phyloP scores from a whole-genome alignment of 2,329 filamentous ascomycete genomes.

The Ophiostoma pallidulum region DNA sequence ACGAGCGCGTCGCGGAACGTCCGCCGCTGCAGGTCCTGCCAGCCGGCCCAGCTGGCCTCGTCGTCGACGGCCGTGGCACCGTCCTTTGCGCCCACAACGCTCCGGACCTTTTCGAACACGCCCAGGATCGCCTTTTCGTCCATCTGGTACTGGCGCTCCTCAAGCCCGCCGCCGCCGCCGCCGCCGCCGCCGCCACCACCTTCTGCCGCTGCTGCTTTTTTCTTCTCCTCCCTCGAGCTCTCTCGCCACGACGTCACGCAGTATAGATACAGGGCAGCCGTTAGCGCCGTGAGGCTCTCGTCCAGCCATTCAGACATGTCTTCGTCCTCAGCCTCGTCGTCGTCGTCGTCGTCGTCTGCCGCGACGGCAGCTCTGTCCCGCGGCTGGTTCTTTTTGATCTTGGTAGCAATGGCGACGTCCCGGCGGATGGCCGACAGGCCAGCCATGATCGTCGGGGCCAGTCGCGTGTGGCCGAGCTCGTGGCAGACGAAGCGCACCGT shows the following conservation, averaged over 20 bases:
- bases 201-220: neutral
- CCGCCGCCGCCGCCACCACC: neutral
- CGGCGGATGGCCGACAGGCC: conserved; percentile 53
- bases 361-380: neutral
- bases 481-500: conserved; percentile 57
- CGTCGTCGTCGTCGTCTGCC: neutral
- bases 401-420: conserved; percentile 8
- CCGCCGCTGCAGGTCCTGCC: conserved; percentile 36
- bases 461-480: conserved; percentile 47
- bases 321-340: conserved; percentile 21
- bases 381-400: conserved; percentile 1
- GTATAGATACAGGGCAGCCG: conserved; percentile 53
- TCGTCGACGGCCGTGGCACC: conserved; percentile 13
- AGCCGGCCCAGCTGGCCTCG: conserved; percentile 43
- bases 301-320: conserved; percentile 38
- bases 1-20: conserved; percentile 55
- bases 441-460: conserved; percentile 64
- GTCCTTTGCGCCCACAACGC: conserved; percentile 1
- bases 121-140: conserved; percentile 38
- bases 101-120: conserved; percentile 25
- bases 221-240: neutral
- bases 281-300: conserved; percentile 41
- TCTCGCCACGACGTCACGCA: conserved; percentile 34
- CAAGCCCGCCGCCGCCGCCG: conserved; percentile 9
- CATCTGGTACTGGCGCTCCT: conserved; percentile 35